Percentiles rank a stretch among this genome's conserved stretches.
Evolutionary conservation across 495 filamentous ascomycete genomes (phyloP).

Genomic region (Daldinia decipiens): DNA sequence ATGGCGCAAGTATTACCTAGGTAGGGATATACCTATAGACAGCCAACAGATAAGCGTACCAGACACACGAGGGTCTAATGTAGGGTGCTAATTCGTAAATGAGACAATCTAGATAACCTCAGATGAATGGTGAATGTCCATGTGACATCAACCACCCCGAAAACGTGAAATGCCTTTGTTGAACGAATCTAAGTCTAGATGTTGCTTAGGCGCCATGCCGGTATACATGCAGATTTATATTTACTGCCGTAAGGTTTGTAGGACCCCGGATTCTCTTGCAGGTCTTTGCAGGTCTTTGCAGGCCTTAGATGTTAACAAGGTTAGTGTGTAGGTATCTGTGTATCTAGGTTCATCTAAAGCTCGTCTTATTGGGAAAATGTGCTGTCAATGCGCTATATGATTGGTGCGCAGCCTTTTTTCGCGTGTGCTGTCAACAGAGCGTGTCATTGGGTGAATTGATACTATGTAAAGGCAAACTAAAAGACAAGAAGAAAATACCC

Average conservation of each 20-base stretch:
- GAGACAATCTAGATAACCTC: slow-evolving; percentile 33
- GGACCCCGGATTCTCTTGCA: slow-evolving; percentile 35
- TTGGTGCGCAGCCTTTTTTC: slow-evolving; percentile 28
- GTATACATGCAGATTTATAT: slow-evolving; percentile 9
- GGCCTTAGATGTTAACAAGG: no score
- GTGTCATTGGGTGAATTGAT: slow-evolving; percentile 31
- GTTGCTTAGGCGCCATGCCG: slow-evolving; percentile 16
- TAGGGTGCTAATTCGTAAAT: slow-evolving; percentile 38
- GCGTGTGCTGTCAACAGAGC: slow-evolving; percentile 38
- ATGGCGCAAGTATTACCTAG: slow-evolving; percentile 14
- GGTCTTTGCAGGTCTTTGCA: neutral
- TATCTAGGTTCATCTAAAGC: neutral
- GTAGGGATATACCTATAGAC: slow-evolving; percentile 5
- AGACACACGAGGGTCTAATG: slow-evolving; percentile 35
- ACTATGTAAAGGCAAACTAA: slow-evolving; percentile 4
- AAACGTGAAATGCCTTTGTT: neutral
- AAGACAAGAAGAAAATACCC: slow-evolving; percentile 6
- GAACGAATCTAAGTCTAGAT: neutral
- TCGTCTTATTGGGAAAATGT: slow-evolving; percentile 30
- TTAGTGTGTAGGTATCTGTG: no score
- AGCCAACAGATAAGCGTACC: slow-evolving; percentile 42
- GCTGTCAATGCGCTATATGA: slow-evolving; percentile 18
- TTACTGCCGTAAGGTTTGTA: slow-evolving; percentile 23
- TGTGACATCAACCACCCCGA: slow-evolving; percentile 25
- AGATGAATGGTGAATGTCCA: slow-evolving; percentile 28